Percentiles rank a stretch among this genome's conserved stretches.
These are phyloP conservation scores for Termitomyces sp. DNA, from an alignment of 768 basidiomycete genomes.

Conservation along the genomic window DNA sequence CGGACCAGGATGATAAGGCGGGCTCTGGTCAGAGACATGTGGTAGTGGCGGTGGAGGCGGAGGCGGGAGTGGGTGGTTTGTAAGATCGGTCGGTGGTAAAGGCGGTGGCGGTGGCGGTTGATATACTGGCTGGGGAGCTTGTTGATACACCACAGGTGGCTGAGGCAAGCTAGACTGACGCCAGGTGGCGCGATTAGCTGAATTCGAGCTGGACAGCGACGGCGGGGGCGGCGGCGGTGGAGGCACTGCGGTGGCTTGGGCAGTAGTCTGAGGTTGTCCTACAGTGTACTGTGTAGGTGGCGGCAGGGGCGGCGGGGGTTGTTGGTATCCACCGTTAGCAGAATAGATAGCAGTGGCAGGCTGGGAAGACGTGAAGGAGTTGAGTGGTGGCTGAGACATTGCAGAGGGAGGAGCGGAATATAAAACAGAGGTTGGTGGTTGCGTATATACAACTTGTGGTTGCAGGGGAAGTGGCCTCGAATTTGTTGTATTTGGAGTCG, in stretches of 20 bases:
- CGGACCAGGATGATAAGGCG: conserved; percentile 33
- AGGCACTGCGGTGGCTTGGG: conserved; percentile 18
- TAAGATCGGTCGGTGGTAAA: conserved; percentile 22
- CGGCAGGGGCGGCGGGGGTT: conserved; percentile 33
- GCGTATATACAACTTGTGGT: conserved; percentile 36
- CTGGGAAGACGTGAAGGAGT: conserved; percentile 25
- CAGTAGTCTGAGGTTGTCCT: conserved; percentile 15
- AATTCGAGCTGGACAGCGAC: conserved; percentile 25
- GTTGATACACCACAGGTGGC: conserved; percentile 41
- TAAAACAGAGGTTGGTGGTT: conserved; percentile 24
- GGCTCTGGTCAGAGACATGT: conserved; percentile 1
- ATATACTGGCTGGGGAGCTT: conserved; percentile 21
- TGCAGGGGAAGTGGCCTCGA: conserved; percentile 44
- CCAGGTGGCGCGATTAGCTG: conserved; percentile 24
- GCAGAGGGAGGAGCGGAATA: conserved; percentile 26
- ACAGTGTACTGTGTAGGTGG: conserved; percentile 21
- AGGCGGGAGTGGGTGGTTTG: conserved; percentile 27
- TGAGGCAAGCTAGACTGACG: conserved; percentile 49
- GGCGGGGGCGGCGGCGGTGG: conserved; percentile 28
- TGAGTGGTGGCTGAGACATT: conserved; percentile 18
- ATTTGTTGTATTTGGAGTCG: conserved; percentile 3
- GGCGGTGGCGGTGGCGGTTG: conserved; percentile 37
- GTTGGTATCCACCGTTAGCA: conserved; percentile 23
- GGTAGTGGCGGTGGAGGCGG: conserved; percentile 29
- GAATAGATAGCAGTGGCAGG: conserved; percentile 20